Evolutionary conservation across 371 early-diverging fungal species (phyloP), one percentile per base, ranked within the genome.

Genomic region (Umbelopsis sp.): DNA sequence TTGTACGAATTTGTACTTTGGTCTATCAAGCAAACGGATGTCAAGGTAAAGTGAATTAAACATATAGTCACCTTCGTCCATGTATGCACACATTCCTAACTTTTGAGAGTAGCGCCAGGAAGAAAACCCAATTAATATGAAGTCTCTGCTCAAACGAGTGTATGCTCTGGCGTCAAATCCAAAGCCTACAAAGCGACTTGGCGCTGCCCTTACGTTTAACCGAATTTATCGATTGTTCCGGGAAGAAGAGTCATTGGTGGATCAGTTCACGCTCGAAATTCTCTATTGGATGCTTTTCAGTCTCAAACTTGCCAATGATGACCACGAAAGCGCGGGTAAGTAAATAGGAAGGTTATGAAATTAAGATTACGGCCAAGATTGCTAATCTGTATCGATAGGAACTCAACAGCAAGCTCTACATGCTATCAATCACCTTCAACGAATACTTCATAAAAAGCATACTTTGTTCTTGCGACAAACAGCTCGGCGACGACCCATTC

Each of bases 1-100:
- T 71, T 91, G 0, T 80, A 85, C 18, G 93, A 93, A 70, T 93
- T 93, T 74, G 83, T 92, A 20, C 80, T 82, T 63, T 92, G 91
- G 89, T 89, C 92, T 0, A 88, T 93, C 67, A 92, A 92, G 69
- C 92, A 92, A 66, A 76, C 85, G 0, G 75, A 81, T 0, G 76
- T 80, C 10, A 75, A 80, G 44, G 69, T 70, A 11, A 69, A 16
- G 48, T 48, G 29, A 4, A 11, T 16, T 35, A 1, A n/a, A 25
- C 1, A 16, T 69, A 69, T 50, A 37, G 12, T n/a, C 8, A 25
- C n/a, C 11, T n/a, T 12, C 14, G 29, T 62, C 38, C 7, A 29
- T 41, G 14, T 38, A 9, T 44, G 25, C 6, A 18, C 14, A 37
- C 65, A 37, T 65, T 29, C 29, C 41, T 73, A 44, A 57, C 37